Base-by-base conservation (phyloP, 2,329 filamentous ascomycete genomes). In the Passalora sequoiae region DNA sequence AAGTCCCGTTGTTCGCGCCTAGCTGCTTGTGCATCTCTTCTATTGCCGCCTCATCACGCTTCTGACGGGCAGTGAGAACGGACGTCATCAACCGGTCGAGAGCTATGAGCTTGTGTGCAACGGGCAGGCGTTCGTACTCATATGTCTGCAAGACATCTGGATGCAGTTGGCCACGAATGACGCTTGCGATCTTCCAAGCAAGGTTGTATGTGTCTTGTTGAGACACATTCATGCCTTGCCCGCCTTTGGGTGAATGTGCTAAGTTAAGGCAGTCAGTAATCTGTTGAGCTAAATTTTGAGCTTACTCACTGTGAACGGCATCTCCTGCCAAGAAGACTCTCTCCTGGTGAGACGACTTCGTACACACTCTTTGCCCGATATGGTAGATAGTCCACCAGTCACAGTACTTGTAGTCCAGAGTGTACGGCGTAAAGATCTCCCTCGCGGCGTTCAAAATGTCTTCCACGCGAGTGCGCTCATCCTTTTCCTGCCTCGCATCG, bases 361-460 rank as follows among this genome's bases (percentile, higher is more conserved):
- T 54, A 2, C 63, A 59, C 5, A 68, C 81, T 0, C 84, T 80
- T 62, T 88, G 84, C 4, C 84, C 82, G 47, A 88, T 85, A 29
- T 83, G 81, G 55, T 88, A 89, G 2, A 84, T 81, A 0, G 83
- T 84, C 65, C 38, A 49, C 53, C 49, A 57, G 33, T 51, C 49
- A 25, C 44, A 48, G 20, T 49, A 43, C 8, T 44, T 41, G 19
- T 50, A 52, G 22, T 41, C 44, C 9, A 58, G 29, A 3, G 70
- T 79, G 57, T 86, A 88, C 0, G 84, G 84, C 0, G 66, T 63
- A 8, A 88, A 62, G 29, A 83, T 86, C 46, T 68, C 73, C 56
- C 78, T 75, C 0, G 82, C 83, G 0, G 75, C 70, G 39, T 71
- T 64, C 31, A 86, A 69, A 84, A 75, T 5, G 71, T 69, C 49